A percentile compares a stretch with the other conserved stretches of the same genome.
phyloP scores from a whole-genome alignment of 768 basidiomycete species.

The Mrakia blollopis region DNA sequence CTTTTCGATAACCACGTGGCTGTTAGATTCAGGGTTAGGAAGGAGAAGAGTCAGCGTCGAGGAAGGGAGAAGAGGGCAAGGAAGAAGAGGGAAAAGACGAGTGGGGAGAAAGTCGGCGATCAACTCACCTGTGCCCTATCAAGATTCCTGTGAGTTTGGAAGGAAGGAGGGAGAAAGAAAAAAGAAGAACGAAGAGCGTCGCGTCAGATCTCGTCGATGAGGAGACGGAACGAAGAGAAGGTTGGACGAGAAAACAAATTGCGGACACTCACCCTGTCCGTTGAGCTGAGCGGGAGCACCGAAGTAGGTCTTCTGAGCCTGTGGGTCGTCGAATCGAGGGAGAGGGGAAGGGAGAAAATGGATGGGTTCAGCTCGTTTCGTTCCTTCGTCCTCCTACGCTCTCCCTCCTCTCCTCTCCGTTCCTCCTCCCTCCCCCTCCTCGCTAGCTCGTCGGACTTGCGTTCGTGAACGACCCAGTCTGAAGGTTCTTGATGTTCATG shows the following conservation, averaged over 20 bases:
- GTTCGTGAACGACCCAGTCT: neutral
- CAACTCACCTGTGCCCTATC: too few relatives aligned
- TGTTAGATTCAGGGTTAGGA: too few relatives aligned
- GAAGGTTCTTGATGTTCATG: slow-evolving; percentile 47
- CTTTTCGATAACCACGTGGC: slow-evolving; percentile 21
- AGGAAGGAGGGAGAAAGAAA: neutral
- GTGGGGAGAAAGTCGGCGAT: too few relatives aligned
- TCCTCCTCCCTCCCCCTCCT: too few relatives aligned
- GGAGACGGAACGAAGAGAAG: neutral
- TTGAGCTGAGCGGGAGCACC: slow-evolving; percentile 17
- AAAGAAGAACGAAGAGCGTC: neutral
- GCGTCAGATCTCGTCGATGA: too few relatives aligned
- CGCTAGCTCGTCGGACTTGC: neutral
- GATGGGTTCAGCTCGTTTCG: neutral
- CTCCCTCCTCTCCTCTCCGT: too few relatives aligned
- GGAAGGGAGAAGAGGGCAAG: too few relatives aligned
- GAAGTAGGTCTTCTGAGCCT: slow-evolving; percentile 22
- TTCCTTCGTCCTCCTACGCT: neutral
- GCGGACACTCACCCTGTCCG: neutral
- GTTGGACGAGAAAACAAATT: neutral
- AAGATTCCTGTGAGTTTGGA: neutral
- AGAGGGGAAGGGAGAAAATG: neutral
- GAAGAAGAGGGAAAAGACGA: too few relatives aligned
- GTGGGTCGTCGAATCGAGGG: neutral
- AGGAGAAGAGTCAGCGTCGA: too few relatives aligned